Percentiles rank a stretch among this genome's conserved stretches.
Conservation (phyloP, 768 basidiomycete genomes). For the Boletus insuetus region DNA sequence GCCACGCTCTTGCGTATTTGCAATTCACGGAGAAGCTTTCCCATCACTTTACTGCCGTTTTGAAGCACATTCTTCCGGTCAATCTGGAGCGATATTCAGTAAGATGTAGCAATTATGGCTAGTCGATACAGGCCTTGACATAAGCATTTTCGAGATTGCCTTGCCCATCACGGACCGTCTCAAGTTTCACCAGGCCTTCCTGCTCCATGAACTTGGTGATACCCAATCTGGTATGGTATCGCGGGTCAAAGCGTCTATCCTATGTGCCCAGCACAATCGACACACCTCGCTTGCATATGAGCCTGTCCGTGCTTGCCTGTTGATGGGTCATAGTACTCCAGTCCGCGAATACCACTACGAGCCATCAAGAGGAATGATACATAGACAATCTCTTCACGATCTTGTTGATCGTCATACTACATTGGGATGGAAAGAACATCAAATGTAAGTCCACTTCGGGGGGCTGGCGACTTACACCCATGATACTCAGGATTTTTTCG, state of each 20-base stretch:
- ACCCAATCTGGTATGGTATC: constrained; percentile 51
- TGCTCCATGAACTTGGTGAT: constrained; percentile 79
- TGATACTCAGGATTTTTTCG: constrained; percentile 72
- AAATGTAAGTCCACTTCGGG: background rate
- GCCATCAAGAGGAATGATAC: constrained; percentile 85
- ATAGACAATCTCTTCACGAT: constrained; percentile 75
- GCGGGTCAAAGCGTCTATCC: background rate
- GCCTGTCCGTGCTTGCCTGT: constrained; percentile 85
- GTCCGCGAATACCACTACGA: constrained; percentile 72
- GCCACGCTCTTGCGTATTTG: constrained; percentile 87
- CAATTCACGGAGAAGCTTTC: constrained; percentile 72
- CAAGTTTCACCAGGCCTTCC: constrained; percentile 64
- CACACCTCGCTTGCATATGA: constrained; percentile 86
- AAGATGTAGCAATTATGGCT: background rate
- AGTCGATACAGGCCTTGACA: constrained; percentile 51
- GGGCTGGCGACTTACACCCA: constrained; percentile 52
- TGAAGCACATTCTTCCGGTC: constrained; percentile 67
- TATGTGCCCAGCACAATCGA: background rate
- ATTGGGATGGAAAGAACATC: background rate
- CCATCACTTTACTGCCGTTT: constrained; percentile 63
- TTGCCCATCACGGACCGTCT: constrained; percentile 58
- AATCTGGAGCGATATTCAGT: constrained; percentile 42
- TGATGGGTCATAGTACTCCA: constrained; percentile 81
- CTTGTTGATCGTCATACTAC: constrained; percentile 66
- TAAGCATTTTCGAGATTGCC: constrained; percentile 66